A percentile compares a stretch with the other conserved stretches of the same genome.
phyloP scores from a whole-genome alignment of 2,329 filamentous ascomycete genomes.

The Epichloe bromicola region DNA sequence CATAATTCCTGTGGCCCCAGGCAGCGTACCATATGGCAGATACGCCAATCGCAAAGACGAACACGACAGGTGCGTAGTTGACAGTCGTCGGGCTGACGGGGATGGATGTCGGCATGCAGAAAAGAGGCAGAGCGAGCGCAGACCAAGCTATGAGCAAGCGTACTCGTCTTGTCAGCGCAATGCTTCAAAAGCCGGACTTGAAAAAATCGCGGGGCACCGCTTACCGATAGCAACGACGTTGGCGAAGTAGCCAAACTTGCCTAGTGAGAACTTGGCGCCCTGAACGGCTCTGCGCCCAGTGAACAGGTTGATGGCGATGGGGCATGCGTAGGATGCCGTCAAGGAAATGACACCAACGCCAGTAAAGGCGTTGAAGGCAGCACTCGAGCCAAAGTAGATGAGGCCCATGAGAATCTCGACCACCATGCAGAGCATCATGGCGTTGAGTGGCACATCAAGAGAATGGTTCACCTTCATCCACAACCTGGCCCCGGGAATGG shows the following conservation, averaged over 20 bases:
- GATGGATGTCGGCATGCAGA: slow-evolving; percentile 58
- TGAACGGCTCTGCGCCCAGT: slow-evolving; percentile 46
- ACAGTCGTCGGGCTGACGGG: slow-evolving; percentile 44
- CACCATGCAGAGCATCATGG: slow-evolving; percentile 58
- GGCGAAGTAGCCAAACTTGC: slow-evolving; percentile 43
- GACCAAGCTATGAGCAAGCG: slow-evolving; percentile 41
- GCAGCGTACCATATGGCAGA: slow-evolving; percentile 54
- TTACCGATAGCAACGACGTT: slow-evolving; percentile 53
- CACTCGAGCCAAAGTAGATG: slow-evolving; percentile 56
- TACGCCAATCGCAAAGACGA: slow-evolving; percentile 49
- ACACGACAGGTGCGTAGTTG: slow-evolving; percentile 68
- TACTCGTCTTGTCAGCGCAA: slow-evolving; percentile 5
- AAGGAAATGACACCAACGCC: slow-evolving; percentile 57
- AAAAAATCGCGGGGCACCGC: slow-evolving; percentile 13
- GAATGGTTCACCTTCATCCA: slow-evolving; percentile 50
- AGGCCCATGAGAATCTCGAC: slow-evolving; percentile 50
- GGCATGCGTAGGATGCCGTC: slow-evolving; percentile 54
- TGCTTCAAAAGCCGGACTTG: background rate
- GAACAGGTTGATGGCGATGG: slow-evolving; percentile 51
- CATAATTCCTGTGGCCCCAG: slow-evolving; percentile 59
- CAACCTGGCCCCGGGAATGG: slow-evolving; percentile 47
- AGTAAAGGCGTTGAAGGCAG: slow-evolving; percentile 62
- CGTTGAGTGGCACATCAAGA: slow-evolving; percentile 54
- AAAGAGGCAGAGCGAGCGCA: slow-evolving; percentile 54
- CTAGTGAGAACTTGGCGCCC: slow-evolving; percentile 47